Conservation (phyloP, 2,329 filamentous ascomycete species). For the Penicillium crustosum region DNA sequence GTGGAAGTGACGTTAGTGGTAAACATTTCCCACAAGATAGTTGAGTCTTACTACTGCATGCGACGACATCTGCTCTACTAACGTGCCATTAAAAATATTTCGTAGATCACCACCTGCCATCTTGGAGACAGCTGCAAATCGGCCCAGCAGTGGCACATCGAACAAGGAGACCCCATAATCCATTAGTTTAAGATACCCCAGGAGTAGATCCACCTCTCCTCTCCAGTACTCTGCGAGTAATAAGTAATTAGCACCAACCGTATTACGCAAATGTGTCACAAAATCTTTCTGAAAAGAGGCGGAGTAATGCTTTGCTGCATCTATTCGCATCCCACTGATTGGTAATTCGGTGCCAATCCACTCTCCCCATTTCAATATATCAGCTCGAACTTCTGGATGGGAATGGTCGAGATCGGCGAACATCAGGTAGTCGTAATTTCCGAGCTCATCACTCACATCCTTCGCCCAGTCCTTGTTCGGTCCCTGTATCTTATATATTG, state of each 20-base stretch:
- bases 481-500: constrained; percentile 65
- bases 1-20: constrained; percentile 2
- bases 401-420: constrained; percentile 69
- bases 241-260: constrained; percentile 58
- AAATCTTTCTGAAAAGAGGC: constrained; percentile 64
- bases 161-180: constrained; percentile 62
- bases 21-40: neutral
- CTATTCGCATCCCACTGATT: constrained; percentile 66
- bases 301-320: constrained; percentile 71
- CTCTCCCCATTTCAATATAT: constrained; percentile 65
- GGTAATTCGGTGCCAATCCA: constrained; percentile 65
- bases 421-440: constrained; percentile 70
- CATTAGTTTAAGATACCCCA: constrained; percentile 59
- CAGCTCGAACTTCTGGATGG: constrained; percentile 61
- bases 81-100: constrained; percentile 60
- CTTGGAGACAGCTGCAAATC: constrained; percentile 61
- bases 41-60: constrained; percentile 55
- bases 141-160: constrained; percentile 67
- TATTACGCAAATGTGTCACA: constrained; percentile 56
- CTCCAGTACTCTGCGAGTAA: constrained; percentile 70
- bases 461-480: constrained; percentile 64
- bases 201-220: constrained; percentile 56
- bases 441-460: constrained; percentile 61
- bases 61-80: constrained; percentile 55
- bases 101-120: constrained; percentile 60